These are phyloP conservation scores for Nakazawaea peltata DNA, from an alignment of 805 yeast species.

Conservation along the genomic window DNA sequence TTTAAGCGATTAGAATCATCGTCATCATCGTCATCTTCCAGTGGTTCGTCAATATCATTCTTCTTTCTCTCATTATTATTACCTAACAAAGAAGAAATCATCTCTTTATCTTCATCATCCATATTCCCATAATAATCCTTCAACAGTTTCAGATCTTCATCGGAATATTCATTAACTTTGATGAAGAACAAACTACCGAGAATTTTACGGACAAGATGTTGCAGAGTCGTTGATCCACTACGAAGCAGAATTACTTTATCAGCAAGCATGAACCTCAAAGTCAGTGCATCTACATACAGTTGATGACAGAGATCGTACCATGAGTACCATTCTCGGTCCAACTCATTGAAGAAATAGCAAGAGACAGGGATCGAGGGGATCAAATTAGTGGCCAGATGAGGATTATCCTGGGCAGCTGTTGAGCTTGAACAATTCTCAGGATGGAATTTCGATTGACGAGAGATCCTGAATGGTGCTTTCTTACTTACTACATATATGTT, in stretches of 20 bases:
- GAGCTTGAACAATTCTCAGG: constrained; percentile 17
- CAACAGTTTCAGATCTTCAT: constrained; percentile 13
- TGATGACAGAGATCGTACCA: constrained; percentile 30
- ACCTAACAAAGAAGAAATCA: constrained; percentile 2
- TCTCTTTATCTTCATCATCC: constrained; percentile 17
- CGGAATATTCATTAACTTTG: constrained; percentile 4
- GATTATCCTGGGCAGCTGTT: too few relatives aligned
- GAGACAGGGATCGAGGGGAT: too few relatives aligned
- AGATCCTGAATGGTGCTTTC: constrained; percentile 22
- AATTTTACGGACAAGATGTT: constrained; percentile 5
- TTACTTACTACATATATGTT: constrained; percentile 20
- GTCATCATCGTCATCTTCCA: constrained; percentile 4
- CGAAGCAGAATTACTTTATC: constrained; percentile 15
- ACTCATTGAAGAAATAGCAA: constrained; percentile 12
- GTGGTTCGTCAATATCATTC: constrained; percentile 6
- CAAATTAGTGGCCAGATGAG: constrained; percentile 14
- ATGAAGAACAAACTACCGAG: constrained; percentile 14
- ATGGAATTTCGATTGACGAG: constrained; percentile 19
- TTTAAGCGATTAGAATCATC: constrained; percentile 4
- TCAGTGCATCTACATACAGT: constrained; percentile 28
- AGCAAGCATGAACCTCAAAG: constrained; percentile 28
- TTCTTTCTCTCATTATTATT: constrained; percentile 5
- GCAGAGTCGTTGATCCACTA: constrained; percentile 4
- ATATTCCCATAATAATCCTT: constrained; percentile 21
- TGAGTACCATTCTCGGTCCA: constrained; percentile 22